Evolutionary conservation across 805 yeast species (phyloP).

Genomic region (Priceomyces carsonii): DNA sequence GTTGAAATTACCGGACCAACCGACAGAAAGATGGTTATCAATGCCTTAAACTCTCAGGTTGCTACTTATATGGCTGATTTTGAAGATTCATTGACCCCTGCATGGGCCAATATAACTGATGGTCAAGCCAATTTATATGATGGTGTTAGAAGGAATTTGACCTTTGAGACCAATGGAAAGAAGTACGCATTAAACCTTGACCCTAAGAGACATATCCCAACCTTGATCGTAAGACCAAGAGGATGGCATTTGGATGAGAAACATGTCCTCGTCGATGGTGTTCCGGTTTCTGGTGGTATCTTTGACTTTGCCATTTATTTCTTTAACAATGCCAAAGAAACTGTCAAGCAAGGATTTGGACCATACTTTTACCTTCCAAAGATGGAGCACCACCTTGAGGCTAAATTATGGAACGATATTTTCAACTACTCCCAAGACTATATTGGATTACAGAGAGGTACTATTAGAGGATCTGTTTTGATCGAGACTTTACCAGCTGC

Average conservation of each 20-base stretch:
- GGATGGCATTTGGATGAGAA: conserved; percentile 85
- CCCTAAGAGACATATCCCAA: conserved; percentile 63
- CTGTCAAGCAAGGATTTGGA: conserved; percentile 66
- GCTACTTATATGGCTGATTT: conserved; percentile 86
- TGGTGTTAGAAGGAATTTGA: conserved; percentile 67
- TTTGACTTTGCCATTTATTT: conserved; percentile 80
- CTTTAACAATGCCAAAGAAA: conserved; percentile 68
- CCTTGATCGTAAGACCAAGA: conserved; percentile 81
- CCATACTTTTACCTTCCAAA: conserved; percentile 84
- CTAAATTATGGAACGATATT: conserved; percentile 80
- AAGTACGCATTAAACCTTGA: conserved; percentile 43
- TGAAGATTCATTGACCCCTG: conserved; percentile 83
- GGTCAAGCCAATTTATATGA: conserved; percentile 82
- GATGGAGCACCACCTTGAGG: conserved; percentile 85
- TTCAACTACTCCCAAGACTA: conserved; percentile 76
- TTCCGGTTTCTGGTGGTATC: conserved; percentile 75
- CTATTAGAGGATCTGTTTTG: conserved; percentile 77
- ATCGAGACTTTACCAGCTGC: conserved; percentile 86
- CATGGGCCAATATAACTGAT: conserved; percentile 76
- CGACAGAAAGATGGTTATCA: conserved; percentile 79
- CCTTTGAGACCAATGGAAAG: conserved; percentile 43
- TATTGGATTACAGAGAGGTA: conserved; percentile 68
- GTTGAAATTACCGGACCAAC: conserved; percentile 87
- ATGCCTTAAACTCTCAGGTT: conserved; percentile 76
- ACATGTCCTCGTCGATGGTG: conserved; percentile 70